Conservation (phyloP, 805 yeast species). For the Yarrowia divulgata region DNA sequence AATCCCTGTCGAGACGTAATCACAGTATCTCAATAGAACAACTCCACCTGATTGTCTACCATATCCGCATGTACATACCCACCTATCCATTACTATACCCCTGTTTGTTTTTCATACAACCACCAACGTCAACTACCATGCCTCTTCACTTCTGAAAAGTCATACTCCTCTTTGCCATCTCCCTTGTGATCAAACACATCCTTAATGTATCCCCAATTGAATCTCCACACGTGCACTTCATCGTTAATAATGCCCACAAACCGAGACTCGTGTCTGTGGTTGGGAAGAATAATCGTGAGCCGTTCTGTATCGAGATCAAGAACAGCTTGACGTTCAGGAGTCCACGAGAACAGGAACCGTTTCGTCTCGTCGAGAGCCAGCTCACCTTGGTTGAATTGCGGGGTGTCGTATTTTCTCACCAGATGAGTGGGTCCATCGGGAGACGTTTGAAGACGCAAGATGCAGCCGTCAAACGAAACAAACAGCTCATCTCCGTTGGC, state of each 20-base stretch:
- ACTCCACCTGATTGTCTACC: too few relatives aligned
- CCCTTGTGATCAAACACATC: conserved; percentile 19
- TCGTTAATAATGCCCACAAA: conserved; percentile 10
- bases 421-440: conserved; percentile 5
- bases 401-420: conserved; percentile 8
- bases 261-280: conserved; percentile 13
- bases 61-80: too few relatives aligned
- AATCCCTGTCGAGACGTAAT: too few relatives aligned
- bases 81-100: too few relatives aligned
- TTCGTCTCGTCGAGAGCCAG: not conserved
- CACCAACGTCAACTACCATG: not conserved
- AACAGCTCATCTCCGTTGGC: conserved; percentile 4
- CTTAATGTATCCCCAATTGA: conserved; percentile 20
- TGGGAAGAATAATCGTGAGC: conserved; percentile 1
- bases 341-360: conserved; percentile 20
- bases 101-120: not conserved
- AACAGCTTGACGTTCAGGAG: conserved; percentile 8
- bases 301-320: conserved; percentile 5
- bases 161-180: not conserved
- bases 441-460: not conserved
- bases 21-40: too few relatives aligned
- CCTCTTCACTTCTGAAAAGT: not conserved
- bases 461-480: conserved; percentile 8
- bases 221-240: conserved; percentile 15
- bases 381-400: conserved; percentile 24